Evolutionary conservation across 1,284 basidiomycete species (phyloP), one percentile per base, ranked within the genome.

Genomic region (Vanrija pseudolonga): DNA sequence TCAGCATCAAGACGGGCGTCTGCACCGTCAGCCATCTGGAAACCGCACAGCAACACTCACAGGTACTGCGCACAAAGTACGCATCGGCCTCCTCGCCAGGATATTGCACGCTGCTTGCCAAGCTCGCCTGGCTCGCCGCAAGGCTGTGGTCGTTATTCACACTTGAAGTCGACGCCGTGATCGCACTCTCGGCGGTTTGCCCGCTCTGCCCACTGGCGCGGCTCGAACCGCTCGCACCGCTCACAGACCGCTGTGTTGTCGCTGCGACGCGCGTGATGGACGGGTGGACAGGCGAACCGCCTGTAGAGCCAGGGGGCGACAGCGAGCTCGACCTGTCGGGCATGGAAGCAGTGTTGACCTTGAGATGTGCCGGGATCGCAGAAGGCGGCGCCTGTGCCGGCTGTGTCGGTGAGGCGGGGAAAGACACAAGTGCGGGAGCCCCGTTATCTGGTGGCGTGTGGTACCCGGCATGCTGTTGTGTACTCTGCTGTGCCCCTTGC

Each of bases 51-150:
- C 9, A 0, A 32, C 32, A 68, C 72, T 65, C 53, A 77, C 75
- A 95, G 0, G 90, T 93, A 51, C 84, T 88, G 37, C 91, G 83
- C 11, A 95, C 87, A 74, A 90, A 86, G 68, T 88, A 92, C 15
- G 88, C 83, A 72, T 94, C 91, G 49, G 84, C 73, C 63, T 94
- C 90, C 74, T 94, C 91, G 36, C 73, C 75, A 14, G 76, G 72
- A 28, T 75, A 73, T 53, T 70, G 71, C 2, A 32, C 14, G 5
- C 32, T 32, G 32, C n/a, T 20, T 18, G 39, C 19, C 1, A 40
- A n/a, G n/a, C 39, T 20, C 17, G 8, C 39, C 39, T 32, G 32
- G 12, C 32, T 32, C 12, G 32, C 32, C 4, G 32, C 32, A 32
- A 32, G 32, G 19, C 39, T 40, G 39, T 40, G 39, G 39, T 40